Conservation (phyloP, 108 stramenopile species). For the Pseudonitzschia delicatissima region DNA sequence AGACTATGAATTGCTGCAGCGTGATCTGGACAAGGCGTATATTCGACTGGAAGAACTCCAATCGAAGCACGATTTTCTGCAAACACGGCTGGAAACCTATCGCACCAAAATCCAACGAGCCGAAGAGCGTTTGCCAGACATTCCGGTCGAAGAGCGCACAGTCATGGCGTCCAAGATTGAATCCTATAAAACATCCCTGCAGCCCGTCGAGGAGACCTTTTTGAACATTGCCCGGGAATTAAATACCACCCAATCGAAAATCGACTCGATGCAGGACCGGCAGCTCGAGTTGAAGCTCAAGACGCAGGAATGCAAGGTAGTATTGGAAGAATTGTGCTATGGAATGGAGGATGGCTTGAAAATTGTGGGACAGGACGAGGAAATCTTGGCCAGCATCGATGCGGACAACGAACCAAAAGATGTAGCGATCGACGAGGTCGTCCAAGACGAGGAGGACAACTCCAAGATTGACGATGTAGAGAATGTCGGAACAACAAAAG, state of each 20-base stretch:
- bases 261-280: conserved; percentile 4
- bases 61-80: conserved; percentile 7
- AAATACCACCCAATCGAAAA: background rate
- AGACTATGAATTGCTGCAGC: conserved; percentile 7
- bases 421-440: too few species aligned
- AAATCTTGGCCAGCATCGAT: too few species aligned
- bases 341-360: background rate
- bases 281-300: conserved; percentile 12
- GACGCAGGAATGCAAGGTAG: conserved; percentile 14
- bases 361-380: too few species aligned
- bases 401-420: too few species aligned
- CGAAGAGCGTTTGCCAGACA: background rate
- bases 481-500: background rate
- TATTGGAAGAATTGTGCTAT: conserved; percentile 5
- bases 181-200: background rate
- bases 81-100: background rate
- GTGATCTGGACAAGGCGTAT: conserved; percentile 10
- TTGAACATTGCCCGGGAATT: background rate
- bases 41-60: background rate
- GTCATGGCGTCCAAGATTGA: background rate
- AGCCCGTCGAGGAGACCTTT: conserved; percentile 3
- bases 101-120: background rate
- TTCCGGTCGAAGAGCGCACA: background rate
- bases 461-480: too few species aligned
- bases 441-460: too few species aligned